Percentiles rank a stretch among this genome's conserved stretches.
Conservation (phyloP, 2,329 filamentous ascomycete genomes). For the Diaporthe amygdali region DNA sequence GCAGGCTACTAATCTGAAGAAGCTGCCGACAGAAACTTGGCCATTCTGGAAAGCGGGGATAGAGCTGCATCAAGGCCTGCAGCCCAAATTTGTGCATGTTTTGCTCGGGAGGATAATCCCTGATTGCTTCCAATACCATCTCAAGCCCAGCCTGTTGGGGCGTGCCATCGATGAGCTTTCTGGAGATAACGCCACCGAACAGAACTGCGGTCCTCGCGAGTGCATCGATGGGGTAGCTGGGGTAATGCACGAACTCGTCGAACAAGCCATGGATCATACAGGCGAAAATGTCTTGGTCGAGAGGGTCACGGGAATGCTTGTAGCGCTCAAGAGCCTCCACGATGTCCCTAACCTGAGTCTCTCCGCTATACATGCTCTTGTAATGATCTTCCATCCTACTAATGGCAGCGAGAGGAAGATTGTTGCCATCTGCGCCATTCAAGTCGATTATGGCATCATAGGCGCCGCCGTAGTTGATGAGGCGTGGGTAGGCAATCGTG, state of each 20-base stretch:
- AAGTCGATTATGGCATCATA: conserved; percentile 90
- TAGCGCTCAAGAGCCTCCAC: conserved; percentile 84
- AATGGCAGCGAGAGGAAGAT: conserved; percentile 78
- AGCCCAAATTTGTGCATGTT: conserved; percentile 99
- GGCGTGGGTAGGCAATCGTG: conserved; percentile 87
- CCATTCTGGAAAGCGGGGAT: conserved; percentile 86
- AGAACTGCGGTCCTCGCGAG: conserved; percentile 94
- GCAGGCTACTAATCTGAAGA: conserved; percentile 79
- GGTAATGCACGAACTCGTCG: conserved; percentile 95
- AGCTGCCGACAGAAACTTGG: conserved; percentile 91
- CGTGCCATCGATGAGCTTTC: conserved; percentile 86
- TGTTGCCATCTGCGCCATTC: conserved; percentile 83
- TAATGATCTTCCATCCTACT: conserved; percentile 97
- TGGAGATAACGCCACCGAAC: conserved; percentile 95
- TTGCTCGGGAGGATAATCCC: conserved; percentile 80
- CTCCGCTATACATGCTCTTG: conserved; percentile 95
- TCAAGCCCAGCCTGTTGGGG: conserved; percentile 92
- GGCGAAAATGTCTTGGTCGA: conserved; percentile 93
- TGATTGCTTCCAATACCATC: conserved; percentile 96
- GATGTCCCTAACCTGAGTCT: conserved; percentile 84
- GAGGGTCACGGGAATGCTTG: conserved; percentile 82
- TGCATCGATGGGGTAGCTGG: conserved; percentile 94
- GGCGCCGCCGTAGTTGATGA: conserved; percentile 96
- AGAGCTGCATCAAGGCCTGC: conserved; percentile 90
- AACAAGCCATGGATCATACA: conserved; percentile 99